Percentiles rank a stretch among this genome's conserved stretches.
Evolutionary conservation across 208 protist species (phyloP).

Genomic region (Trypanosoma scelopori): DNA sequence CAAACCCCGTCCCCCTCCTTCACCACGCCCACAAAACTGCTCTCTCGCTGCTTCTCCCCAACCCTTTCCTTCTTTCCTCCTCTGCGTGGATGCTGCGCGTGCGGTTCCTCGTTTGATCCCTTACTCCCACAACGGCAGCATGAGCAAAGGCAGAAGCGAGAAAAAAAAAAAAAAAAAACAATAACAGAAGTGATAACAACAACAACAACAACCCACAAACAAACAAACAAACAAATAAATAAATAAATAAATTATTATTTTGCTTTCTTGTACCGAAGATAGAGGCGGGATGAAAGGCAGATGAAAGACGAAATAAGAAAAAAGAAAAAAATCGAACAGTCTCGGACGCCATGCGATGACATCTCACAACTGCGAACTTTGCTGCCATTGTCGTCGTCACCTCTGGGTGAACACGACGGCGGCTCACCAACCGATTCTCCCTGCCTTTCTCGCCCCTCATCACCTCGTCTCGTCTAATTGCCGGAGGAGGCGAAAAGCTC

Average conservation of each 20-base stretch:
- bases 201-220: neutral
- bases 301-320: neutral
- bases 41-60: too few species aligned
- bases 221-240: slow-evolving; percentile 2
- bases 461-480: slow-evolving; percentile 2
- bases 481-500: slow-evolving; percentile 27
- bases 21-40: too few species aligned
- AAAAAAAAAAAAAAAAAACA: slow-evolving; percentile 11
- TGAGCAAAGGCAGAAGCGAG: neutral
- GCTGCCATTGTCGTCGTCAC: too few species aligned
- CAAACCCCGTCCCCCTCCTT: too few species aligned
- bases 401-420: too few species aligned
- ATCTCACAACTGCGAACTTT: too few species aligned
- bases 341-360: too few species aligned
- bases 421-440: neutral
- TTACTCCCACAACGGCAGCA: neutral
- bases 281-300: too few species aligned
- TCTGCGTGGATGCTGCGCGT: neutral
- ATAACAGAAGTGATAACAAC: neutral
- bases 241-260: too few species aligned
- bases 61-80: slow-evolving; percentile 1
- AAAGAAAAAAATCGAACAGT: neutral
- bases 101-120: neutral
- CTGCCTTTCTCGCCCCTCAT: neutral
- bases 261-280: too few species aligned